Base-by-base conservation (phyloP, 805 yeast genomes). In the Candida montana region DNA sequence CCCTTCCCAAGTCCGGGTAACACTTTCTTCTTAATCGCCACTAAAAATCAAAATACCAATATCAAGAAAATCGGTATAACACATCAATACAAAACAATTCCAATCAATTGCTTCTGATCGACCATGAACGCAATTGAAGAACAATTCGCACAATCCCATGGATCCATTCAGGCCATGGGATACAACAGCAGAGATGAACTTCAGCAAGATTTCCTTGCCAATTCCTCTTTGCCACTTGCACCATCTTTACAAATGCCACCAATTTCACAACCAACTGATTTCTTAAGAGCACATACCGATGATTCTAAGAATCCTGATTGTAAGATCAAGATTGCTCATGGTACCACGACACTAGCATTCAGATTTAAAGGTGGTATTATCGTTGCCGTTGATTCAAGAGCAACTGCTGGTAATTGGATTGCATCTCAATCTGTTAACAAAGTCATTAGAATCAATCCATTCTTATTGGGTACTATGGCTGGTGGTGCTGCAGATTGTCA, bases 401-500 rank as follows among this genome's bases (percentile, higher is more conserved):
- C 99, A 45, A 85, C 98, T 8, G 96, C 95, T 2, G 99, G 99
- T 35, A 81, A 84, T 57, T 91, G 97, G 97, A 83, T 93, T 55
- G 98, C 97, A 17, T 89, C 97, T 13, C 97, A 90, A 63, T 89
- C 97, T 3, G 99, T 93, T 49, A 91, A 91, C 67, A 93, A 93
- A 66, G 99, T 93, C 42, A 89, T 93, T 57, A 91, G 91, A 65
- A 93, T 93, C 67, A 93, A 93, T 65, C 96, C 97, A 40, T 84
- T 86, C 63, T 68, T 93, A 50, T 74, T 93, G 55, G 99, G 99
- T 51, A 93, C 99, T 17, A 81, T 93, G 96, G 99, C 99, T 27
- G 99, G 99, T 68, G 98, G 98, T 71, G 99, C 99, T 37, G 98
- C 98, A 26, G 99, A 93, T 68, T 93, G 99, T 73, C 99, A 93